Base-by-base conservation (phyloP, 768 basidiomycete genomes). In the Tulasnella sp. region DNA sequence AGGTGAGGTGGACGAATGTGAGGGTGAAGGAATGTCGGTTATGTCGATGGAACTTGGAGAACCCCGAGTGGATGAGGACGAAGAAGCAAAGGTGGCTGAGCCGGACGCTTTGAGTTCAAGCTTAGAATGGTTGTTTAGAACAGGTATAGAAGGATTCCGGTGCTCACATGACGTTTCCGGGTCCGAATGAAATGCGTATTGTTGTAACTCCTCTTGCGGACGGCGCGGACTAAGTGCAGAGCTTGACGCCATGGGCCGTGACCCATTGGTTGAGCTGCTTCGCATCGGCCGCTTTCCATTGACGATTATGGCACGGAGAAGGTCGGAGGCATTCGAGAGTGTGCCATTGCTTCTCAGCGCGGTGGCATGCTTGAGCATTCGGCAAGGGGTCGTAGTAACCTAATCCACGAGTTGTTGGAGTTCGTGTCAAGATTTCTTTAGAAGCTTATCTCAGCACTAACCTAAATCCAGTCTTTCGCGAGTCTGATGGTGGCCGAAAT, bases 311-410 rank as follows among this genome's bases (percentile, higher is more conserved):
- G 61, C 61, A 67, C 61, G 61, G 26, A 67, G 61, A 16, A 32
- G 26, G 32, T 67, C 61, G 61, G 61, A 67, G n/a, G 61, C 61
- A 26, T 67, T 67, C 29, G 61, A 67, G 26, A 67, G 61, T 26
- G 61, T 67, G 61, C 61, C 61, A 67, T 67, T 67, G 61, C 61
- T 67, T 67, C 16, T 67, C 29, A 67, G 13, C 3, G 61, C 61
- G n/a, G 61, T 35, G 61, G 61, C 61, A 67, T 67, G 61, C 61
- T 67, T 67, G 32, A 67, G 61, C 61, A 67, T 67, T 67, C 61
- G 61, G 61, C 5, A 5, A 67, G 11, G 32, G 26, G 11, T 29
- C 16, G 26, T 5, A 35, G 5, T 29, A 67, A 67, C 10, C 61
- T 67, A 35, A 29, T 16, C 3, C 3, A 20, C 3, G 29, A 29